A percentile compares a stretch with the other conserved stretches of the same genome.
Evolutionary conservation across 2,329 filamentous ascomycete genomes (phyloP).

Genomic region (Aspergillus nomiae): DNA sequence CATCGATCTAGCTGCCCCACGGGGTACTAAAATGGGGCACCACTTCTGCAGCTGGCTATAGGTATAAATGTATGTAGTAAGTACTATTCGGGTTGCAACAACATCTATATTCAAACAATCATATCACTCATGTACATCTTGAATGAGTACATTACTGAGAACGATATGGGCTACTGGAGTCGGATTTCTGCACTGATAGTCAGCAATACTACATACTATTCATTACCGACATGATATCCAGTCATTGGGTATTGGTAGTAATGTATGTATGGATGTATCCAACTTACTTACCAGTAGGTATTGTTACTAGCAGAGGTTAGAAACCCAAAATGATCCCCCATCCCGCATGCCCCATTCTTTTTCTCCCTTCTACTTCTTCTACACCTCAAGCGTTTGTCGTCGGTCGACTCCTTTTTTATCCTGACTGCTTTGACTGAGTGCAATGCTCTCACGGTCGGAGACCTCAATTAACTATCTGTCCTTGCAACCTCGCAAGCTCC

Average conservation of each 20-base stretch:
- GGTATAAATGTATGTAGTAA: neutral
- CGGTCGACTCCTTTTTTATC: neutral
- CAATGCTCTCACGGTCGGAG: conserved; percentile 8
- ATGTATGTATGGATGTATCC: neutral
- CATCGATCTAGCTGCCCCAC: neutral
- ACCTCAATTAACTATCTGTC: neutral
- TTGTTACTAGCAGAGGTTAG: neutral
- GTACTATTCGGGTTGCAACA: neutral
- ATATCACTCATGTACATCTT: neutral
- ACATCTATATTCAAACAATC: neutral
- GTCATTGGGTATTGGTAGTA: neutral
- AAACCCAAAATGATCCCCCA: neutral
- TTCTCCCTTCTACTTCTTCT: neutral
- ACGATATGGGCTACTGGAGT: neutral
- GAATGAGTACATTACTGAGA: neutral
- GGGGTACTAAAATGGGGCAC: neutral
- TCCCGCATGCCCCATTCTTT: neutral
- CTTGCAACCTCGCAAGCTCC: conserved; percentile 15
- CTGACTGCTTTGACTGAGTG: conserved; percentile 6
- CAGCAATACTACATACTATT: neutral
- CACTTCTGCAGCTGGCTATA: neutral
- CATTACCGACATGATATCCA: neutral
- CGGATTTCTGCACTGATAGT: neutral
- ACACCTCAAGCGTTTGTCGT: neutral
- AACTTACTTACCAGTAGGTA: neutral